Evolutionary conservation across 2,329 filamentous ascomycete genomes (phyloP).

Genomic region (Trichoderma citrinoviride): DNA sequence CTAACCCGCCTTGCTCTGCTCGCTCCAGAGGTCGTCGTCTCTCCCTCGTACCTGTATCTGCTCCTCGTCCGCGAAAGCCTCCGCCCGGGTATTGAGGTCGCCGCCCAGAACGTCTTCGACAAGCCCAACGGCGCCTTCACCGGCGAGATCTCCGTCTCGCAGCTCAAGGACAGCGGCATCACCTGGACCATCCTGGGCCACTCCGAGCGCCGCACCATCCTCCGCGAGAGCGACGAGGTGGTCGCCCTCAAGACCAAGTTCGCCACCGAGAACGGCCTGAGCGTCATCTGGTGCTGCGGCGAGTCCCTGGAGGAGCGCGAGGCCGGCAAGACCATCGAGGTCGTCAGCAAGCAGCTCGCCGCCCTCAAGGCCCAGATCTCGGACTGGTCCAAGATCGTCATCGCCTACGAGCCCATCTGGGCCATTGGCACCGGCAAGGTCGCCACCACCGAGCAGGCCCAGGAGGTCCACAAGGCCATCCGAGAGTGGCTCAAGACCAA

Average conservation of each 20-base stretch:
- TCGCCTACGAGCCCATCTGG: conserved; percentile 99
- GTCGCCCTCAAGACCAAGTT: conserved; percentile 93
- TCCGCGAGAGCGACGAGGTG: conserved; percentile 81
- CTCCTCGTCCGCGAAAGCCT: conserved; percentile 78
- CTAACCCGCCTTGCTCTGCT: not conserved
- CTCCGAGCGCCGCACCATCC: conserved; percentile 88
- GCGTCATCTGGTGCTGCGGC: conserved; percentile 95
- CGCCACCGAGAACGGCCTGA: conserved; percentile 79
- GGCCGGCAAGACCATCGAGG: conserved; percentile 76
- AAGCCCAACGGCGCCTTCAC: conserved; percentile 97
- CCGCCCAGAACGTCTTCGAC: conserved; percentile 96
- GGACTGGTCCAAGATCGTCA: conserved; percentile 92
- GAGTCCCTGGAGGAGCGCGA: conserved; percentile 94
- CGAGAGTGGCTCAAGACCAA: conserved; percentile 77
- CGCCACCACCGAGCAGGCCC: conserved; percentile 82
- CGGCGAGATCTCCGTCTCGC: conserved; percentile 88
- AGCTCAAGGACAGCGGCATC: conserved; percentile 86
- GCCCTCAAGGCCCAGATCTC: conserved; percentile 73
- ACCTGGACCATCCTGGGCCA: conserved; percentile 91
- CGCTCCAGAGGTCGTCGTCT: conserved; percentile 81
- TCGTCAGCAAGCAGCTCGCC: conserved; percentile 80
- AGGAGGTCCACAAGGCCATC: conserved; percentile 91
- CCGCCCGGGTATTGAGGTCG: conserved; percentile 74
- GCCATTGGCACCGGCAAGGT: conserved; percentile 92
- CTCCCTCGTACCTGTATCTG: conserved; percentile 88